phyloP scores from a whole-genome alignment of 371 early-diverging fungal species.

The Rhizopus arrhizus region DNA sequence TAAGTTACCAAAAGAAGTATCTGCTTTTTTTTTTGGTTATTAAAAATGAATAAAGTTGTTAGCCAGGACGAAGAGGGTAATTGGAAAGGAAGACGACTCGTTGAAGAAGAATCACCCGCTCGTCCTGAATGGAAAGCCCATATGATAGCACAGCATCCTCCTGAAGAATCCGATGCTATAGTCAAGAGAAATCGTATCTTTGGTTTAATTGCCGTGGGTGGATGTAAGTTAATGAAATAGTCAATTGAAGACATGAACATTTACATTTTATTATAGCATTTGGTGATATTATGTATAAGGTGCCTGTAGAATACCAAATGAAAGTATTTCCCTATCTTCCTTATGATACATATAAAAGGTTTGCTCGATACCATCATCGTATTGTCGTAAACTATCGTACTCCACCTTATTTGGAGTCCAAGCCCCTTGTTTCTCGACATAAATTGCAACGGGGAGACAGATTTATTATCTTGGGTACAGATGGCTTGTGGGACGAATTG shows the following conservation, averaged over 20 bases:
- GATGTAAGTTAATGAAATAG: conserved; percentile 34
- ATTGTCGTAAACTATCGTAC: conserved; percentile 72
- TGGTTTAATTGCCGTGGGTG: conserved; percentile 56
- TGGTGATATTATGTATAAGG: conserved; percentile 85
- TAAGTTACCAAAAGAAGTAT: conserved; percentile 23
- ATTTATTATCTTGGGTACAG: conserved; percentile 89
- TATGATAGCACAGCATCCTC: conserved; percentile 50
- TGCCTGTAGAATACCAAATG: conserved; percentile 67
- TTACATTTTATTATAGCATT: conserved; percentile 54
- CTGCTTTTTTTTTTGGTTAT: too few relatives aligned
- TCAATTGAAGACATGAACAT: conserved; percentile 31
- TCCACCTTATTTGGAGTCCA: conserved; percentile 94
- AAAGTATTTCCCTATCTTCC: conserved; percentile 52
- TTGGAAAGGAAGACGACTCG: conserved; percentile 51
- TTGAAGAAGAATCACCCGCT: conserved; percentile 54
- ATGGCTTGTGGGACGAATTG: conserved; percentile 92
- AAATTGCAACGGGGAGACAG: conserved; percentile 65
- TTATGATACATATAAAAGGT: conserved; percentile 60
- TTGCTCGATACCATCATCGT: conserved; percentile 63
- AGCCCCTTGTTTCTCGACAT: conserved; percentile 80
- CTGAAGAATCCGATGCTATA: conserved; percentile 39
- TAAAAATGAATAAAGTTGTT: conserved; percentile 32
- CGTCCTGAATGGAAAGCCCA: conserved; percentile 43
- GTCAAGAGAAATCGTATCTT: conserved; percentile 51
- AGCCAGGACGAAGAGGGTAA: conserved; percentile 49